Conservation (phyloP, 306 rosid species). For the Cyamopsis tetragonoloba region DNA sequence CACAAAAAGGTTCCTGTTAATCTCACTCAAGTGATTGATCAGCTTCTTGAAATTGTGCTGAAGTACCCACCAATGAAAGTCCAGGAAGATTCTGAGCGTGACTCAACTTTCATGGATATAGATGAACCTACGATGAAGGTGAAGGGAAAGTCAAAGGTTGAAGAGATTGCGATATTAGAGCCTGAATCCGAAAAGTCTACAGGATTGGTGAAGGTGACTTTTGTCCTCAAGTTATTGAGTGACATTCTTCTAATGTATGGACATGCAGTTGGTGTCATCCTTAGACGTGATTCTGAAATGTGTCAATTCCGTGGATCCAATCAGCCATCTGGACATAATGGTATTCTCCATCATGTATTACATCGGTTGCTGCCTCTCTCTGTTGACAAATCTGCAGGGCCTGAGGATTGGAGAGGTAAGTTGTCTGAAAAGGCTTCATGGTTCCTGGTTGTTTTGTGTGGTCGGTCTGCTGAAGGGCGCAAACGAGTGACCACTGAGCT, state of each 20-base stretch:
- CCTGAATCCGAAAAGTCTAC: conserved; percentile 82
- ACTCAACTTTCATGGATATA: conserved; percentile 70
- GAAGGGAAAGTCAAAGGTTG: conserved; percentile 95
- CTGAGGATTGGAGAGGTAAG: conserved; percentile 96
- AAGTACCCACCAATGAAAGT: conserved; percentile 60
- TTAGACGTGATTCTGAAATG: conserved; percentile 86
- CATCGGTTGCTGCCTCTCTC: conserved; percentile 78
- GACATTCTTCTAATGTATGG: conserved; percentile 94
- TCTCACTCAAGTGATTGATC: conserved; percentile 94
- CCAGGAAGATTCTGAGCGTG: conserved; percentile 49
- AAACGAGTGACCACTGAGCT: conserved; percentile 85
- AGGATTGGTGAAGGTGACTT: conserved; percentile 89
- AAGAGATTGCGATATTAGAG: conserved; percentile 52
- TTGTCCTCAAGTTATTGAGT: conserved; percentile 88
- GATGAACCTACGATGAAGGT: conserved; percentile 87
- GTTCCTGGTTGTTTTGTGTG: conserved; percentile 86
- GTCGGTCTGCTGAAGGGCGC: conserved; percentile 96
- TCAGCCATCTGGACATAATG: conserved; percentile 65
- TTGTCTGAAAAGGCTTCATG: conserved; percentile 92
- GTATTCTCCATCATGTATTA: conserved; percentile 72
- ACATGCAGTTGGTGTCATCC: conserved; percentile 89
- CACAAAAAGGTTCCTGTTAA: conserved; percentile 90
- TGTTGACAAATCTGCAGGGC: conserved; percentile 85
- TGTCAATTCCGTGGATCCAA: conserved; percentile 73
- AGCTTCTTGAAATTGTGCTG: conserved; percentile 89